These are phyloP conservation scores for Stagonosporopsis cucurbitacearum DNA, from an alignment of 2,329 filamentous ascomycete genomes.

Conservation along the genomic window DNA sequence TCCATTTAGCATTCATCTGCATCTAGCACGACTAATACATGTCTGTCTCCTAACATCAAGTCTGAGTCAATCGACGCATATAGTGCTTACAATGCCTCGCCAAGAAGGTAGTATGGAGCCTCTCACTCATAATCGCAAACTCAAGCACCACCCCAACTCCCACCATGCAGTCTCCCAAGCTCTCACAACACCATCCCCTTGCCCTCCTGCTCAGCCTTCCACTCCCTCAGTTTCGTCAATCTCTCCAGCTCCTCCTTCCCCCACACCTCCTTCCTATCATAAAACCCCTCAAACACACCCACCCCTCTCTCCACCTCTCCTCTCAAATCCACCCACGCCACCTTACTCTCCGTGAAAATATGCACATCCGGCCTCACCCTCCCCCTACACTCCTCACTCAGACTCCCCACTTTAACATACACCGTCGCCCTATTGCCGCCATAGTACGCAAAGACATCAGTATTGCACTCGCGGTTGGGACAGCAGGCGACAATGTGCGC, in stretches of 20 bases:
- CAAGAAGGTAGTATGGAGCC: neutral
- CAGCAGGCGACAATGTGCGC: constrained; percentile 54
- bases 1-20: neutral
- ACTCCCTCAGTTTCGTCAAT: constrained; percentile 7
- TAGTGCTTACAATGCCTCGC: neutral
- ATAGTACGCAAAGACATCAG: constrained; percentile 55
- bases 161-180: neutral
- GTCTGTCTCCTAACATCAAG: neutral
- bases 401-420: constrained; percentile 55
- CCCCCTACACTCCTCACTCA: constrained; percentile 48
- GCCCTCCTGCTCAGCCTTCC: constrained; percentile 9
- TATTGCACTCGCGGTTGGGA: constrained; percentile 47
- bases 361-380: constrained; percentile 55
- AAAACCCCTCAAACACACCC: constrained; percentile 22
- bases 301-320: constrained; percentile 46
- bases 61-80: neutral
- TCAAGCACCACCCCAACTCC: neutral
- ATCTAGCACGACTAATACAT: neutral
- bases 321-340: constrained; percentile 49
- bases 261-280: constrained; percentile 26
- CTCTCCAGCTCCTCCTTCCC: constrained; percentile 21
- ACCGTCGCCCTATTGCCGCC: constrained; percentile 33
- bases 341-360: constrained; percentile 52
- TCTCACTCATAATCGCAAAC: neutral
- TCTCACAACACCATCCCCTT: neutral